Evolutionary conservation across 2,329 filamentous ascomycete genomes (phyloP).

Genomic region (Sporothrix pseudoabietina): DNA sequence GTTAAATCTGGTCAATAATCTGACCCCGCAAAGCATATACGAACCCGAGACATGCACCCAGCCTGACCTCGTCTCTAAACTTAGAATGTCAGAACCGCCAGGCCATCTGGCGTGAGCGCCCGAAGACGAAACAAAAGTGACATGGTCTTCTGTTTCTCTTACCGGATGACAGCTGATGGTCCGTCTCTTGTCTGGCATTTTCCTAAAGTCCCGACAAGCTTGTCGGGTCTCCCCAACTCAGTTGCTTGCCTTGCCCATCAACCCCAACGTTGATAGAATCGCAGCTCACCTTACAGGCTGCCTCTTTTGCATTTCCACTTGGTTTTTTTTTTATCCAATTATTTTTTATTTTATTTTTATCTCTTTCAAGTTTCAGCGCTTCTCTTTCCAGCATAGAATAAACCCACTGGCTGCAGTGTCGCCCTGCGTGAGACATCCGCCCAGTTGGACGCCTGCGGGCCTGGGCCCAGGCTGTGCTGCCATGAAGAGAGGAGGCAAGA

Average conservation of each 20-base stretch:
- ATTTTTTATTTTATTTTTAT: neutral
- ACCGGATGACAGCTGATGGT: slow-evolving; percentile 15
- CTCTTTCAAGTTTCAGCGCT: neutral
- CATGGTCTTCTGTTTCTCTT: neutral
- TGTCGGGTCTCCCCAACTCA: neutral
- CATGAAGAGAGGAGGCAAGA: neutral
- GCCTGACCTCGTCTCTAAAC: neutral
- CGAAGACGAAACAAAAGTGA: neutral
- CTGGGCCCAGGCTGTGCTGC: slow-evolving; percentile 13
- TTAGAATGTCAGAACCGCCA: neutral
- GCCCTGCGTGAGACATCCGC: slow-evolving; percentile 12
- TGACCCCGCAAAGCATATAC: neutral
- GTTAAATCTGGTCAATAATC: neutral
- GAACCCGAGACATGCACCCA: neutral
- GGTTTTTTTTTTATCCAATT: no score
- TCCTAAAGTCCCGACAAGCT: neutral
- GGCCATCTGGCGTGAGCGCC: neutral
- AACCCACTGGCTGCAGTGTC: neutral
- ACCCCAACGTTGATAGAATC: neutral
- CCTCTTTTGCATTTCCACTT: slow-evolving; percentile 1
- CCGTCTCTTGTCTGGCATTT: neutral
- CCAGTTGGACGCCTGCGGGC: neutral
- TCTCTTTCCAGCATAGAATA: neutral
- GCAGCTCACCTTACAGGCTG: neutral
- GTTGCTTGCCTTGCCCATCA: slow-evolving; percentile 5